Evolutionary conservation across 345 rosid genomes (phyloP).

Genomic region (Heritiera fomes): DNA sequence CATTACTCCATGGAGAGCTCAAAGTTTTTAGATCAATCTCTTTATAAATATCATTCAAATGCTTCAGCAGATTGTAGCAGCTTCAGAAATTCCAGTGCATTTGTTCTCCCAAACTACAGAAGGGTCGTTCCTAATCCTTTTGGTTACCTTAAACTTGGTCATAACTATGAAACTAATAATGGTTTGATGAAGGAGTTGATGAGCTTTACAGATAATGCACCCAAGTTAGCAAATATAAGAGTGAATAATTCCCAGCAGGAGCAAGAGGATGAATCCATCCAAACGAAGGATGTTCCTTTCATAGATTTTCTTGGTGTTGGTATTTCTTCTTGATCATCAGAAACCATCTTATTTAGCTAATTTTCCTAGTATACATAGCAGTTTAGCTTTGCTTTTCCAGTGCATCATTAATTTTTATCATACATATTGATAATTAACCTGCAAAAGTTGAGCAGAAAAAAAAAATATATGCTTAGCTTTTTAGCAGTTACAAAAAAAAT

Average conservation of each 20-base stretch:
- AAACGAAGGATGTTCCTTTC: conserved; percentile 45
- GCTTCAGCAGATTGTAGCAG: conserved; percentile 23
- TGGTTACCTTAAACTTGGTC: conserved; percentile 34
- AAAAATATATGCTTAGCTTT: conserved; percentile 4
- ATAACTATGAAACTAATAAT: conserved; percentile 15
- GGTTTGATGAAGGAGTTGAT: conserved; percentile 27
- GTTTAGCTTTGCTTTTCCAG: neutral
- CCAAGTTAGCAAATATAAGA: conserved; percentile 19
- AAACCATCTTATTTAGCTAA: conserved; percentile 24
- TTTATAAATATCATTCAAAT: conserved; percentile 26
- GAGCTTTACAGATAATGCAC: conserved; percentile 23
- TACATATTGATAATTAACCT: neutral
- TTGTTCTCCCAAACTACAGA: conserved; percentile 30
- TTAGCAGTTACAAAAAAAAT: neutral
- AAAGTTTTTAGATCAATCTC: conserved; percentile 27
- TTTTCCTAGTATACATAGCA: conserved; percentile 9
- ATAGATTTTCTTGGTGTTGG: conserved; percentile 82
- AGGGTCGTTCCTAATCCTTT: conserved; percentile 44
- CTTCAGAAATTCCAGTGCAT: conserved; percentile 19
- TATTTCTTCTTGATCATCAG: conserved; percentile 49
- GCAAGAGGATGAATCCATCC: conserved; percentile 33
- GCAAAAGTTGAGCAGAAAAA: neutral
- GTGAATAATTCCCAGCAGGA: conserved; percentile 30
- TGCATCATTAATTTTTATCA: neutral
- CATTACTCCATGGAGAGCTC: conserved; percentile 24